Evolutionary conservation across 257 asterid genomes (phyloP), one percentile per base, ranked within the genome.

Genomic region (Ophiorrhiza pumila): DNA sequence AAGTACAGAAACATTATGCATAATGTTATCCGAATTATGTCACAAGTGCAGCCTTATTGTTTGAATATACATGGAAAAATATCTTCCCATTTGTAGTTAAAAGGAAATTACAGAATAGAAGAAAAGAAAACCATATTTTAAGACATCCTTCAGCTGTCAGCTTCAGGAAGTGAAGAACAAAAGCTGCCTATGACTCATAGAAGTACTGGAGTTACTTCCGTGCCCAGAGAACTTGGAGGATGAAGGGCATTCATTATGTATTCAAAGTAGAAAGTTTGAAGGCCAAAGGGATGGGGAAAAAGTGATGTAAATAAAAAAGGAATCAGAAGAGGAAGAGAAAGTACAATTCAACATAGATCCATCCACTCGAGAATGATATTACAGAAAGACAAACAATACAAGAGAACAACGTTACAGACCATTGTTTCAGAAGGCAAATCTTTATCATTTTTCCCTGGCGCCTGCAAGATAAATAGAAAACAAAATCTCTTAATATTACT

Each of bases 361-460:
- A 37, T 64, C 43, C 46, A 2, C 58, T 20, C 6, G 8, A 7
- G 41, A 59, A 59, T 31, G 20, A 50, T 25, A 50, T 1, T 18
- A 50, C 4, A 37, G 4, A 2, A 37, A 2, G 10, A 10, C 20
- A n/a, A n/a, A n/a, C n/a, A n/a, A 69, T 60, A 66, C 37, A 50
- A 50, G 25, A 37, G 25, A 42, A 52, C 55, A 74, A 57, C 63
- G 59, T 70, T 27, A 89, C 96, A 52, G 71, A 94, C 99, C 96
- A 87, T 81, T 64, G 96, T 76, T 82, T 91, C 97, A 59, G 98
- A 88, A 41, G 96, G 89, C 83, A 83, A 76, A 80, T 94, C 99
- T 75, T 94, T 94, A 79, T 94, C 99, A 82, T 76, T 91, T 83
- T 94, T 94, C 65, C 99, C 99, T 35, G 98, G 99, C 35, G 96